Evolutionary conservation across 2,329 filamentous ascomycete genomes (phyloP).

Genomic region (Beauveria sp.): DNA sequence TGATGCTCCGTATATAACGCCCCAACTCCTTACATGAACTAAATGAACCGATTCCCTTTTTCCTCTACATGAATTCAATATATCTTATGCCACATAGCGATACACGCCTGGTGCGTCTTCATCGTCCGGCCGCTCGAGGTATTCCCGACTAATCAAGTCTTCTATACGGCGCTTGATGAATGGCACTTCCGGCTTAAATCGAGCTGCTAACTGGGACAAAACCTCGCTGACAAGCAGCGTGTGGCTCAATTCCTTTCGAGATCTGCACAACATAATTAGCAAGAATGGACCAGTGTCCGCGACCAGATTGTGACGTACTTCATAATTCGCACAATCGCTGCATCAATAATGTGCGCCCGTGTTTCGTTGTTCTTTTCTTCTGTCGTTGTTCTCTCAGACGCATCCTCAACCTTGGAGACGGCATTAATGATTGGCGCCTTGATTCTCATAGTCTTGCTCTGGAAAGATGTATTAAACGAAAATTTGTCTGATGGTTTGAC

Average conservation of each 20-base stretch:
- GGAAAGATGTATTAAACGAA: constrained; percentile 72
- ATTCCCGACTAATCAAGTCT: constrained; percentile 68
- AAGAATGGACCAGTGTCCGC: background rate
- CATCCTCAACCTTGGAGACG: constrained; percentile 76
- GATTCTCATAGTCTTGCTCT: constrained; percentile 76
- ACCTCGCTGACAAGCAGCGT: constrained; percentile 64
- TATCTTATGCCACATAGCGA: constrained; percentile 58
- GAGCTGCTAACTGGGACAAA: constrained; percentile 56
- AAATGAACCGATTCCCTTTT: background rate
- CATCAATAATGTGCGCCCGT: constrained; percentile 64
- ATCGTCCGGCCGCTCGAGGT: constrained; percentile 63
- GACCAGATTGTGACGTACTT: constrained; percentile 54
- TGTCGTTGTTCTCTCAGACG: constrained; percentile 59
- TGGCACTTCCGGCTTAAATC: constrained; percentile 68
- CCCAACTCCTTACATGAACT: constrained; percentile 4
- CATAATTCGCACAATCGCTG: constrained; percentile 75
- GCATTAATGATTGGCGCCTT: constrained; percentile 80
- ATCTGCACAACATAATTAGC: constrained; percentile 40
- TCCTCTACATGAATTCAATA: background rate
- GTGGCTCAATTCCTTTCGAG: constrained; percentile 65
- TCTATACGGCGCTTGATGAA: constrained; percentile 80
- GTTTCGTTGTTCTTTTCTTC: constrained; percentile 70
- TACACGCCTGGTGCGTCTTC: constrained; percentile 59
- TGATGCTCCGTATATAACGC: background rate
- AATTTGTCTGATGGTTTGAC: constrained; percentile 73